phyloP scores from a whole-genome alignment of 2,329 filamentous ascomycete genomes.

The Microcyclospora tardicrescens region DNA sequence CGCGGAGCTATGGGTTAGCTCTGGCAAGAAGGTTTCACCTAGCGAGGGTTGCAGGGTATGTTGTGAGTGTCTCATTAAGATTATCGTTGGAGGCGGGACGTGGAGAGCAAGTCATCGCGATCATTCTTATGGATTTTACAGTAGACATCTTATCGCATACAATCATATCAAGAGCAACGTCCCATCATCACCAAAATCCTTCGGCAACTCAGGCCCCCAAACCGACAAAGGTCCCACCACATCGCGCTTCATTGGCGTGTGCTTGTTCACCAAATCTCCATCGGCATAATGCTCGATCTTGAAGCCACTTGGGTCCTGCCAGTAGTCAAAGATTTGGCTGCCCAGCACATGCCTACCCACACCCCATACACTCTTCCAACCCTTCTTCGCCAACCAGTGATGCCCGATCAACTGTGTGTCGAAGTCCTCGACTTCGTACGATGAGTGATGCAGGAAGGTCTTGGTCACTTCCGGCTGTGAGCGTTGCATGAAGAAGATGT shows the following conservation, averaged over 20 bases:
- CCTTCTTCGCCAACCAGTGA: constrained; percentile 49
- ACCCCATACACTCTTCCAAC: constrained; percentile 54
- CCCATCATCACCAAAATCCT: no score
- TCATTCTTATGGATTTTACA: no score
- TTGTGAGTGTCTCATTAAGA: no score
- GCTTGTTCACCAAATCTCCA: constrained; percentile 49
- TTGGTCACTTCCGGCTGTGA: constrained; percentile 30
- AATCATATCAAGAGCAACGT: no score
- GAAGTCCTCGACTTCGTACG: constrained; percentile 57
- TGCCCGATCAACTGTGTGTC: constrained; percentile 57
- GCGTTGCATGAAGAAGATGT: constrained; percentile 42
- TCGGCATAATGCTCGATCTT: constrained; percentile 43
- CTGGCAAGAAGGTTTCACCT: no score
- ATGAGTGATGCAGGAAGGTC: constrained; percentile 46
- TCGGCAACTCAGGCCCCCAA: no score
- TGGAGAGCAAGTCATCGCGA: no score
- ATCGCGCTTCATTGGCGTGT: constrained; percentile 33
- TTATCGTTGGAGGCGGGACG: no score
- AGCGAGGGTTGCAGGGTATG: no score
- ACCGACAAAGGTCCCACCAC: constrained; percentile 21
- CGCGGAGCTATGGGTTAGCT: no score
- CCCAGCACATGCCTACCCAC: constrained; percentile 44
- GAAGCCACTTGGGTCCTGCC: constrained; percentile 27
- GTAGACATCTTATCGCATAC: no score
- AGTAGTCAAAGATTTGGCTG: constrained; percentile 51